Conservation (phyloP, 768 basidiomycete genomes). For the Trametes punicea region DNA sequence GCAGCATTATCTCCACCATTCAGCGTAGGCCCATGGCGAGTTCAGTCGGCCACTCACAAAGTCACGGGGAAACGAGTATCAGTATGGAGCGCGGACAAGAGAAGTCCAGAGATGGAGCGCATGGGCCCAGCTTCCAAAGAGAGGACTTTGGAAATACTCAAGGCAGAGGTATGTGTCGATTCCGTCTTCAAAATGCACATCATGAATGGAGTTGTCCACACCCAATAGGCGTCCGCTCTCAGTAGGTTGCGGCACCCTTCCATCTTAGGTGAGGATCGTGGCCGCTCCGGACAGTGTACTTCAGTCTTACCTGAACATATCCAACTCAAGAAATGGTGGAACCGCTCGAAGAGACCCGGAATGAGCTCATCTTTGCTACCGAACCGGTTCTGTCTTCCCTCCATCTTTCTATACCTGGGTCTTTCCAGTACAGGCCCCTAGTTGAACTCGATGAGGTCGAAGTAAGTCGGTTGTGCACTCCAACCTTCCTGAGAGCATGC, state of each 20-base stretch:
- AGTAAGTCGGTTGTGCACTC: slow-evolving; percentile 46
- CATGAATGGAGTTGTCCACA: too few species aligned
- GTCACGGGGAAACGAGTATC: slow-evolving; percentile 87
- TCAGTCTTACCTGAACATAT: slow-evolving; percentile 9
- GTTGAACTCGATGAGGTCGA: slow-evolving; percentile 96
- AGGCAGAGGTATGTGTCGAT: slow-evolving; percentile 85
- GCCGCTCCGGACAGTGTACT: slow-evolving; percentile 1
- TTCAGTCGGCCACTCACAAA: slow-evolving; percentile 84
- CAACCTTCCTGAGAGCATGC: not conserved
- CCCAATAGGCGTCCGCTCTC: slow-evolving; percentile 77
- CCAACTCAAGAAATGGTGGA: slow-evolving; percentile 84
- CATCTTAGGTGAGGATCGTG: slow-evolving; percentile 62
- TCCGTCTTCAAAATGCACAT: too few species aligned
- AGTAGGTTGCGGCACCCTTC: slow-evolving; percentile 89
- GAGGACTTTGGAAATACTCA: slow-evolving; percentile 77
- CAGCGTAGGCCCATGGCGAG: slow-evolving; percentile 83
- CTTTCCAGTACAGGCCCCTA: slow-evolving; percentile 49
- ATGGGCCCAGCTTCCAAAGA: slow-evolving; percentile 64
- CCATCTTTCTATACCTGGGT: slow-evolving; percentile 68
- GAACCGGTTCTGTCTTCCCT: slow-evolving; percentile 86
- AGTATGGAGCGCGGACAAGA: slow-evolving; percentile 92
- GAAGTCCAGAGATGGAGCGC: slow-evolving; percentile 67
- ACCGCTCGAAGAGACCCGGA: slow-evolving; percentile 90
- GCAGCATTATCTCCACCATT: slow-evolving; percentile 49
- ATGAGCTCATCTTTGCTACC: slow-evolving; percentile 88